Conservation (phyloP, 331 rosid genomes). For the Acacia concinna region DNA sequence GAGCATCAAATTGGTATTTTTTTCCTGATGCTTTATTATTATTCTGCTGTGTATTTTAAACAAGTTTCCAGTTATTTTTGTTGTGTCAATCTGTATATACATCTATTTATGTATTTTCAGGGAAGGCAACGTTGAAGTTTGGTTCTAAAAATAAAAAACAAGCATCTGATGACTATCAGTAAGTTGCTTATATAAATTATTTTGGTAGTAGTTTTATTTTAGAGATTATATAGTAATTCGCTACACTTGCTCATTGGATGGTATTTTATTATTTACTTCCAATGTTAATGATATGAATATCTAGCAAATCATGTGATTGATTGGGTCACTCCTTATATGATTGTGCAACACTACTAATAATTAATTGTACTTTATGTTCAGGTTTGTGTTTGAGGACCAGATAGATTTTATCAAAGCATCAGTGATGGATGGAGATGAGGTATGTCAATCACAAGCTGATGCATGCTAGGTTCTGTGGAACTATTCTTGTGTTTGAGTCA, state of each 20-base stretch:
- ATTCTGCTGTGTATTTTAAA: background rate
- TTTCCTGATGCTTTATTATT: constrained; percentile 3
- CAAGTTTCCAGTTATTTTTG: background rate
- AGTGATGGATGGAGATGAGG: constrained; percentile 87
- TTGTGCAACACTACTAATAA: background rate
- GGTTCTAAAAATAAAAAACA: constrained; percentile 86
- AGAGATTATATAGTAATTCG: constrained; percentile 19
- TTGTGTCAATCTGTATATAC: constrained; percentile 8
- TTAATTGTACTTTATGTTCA: constrained; percentile 38
- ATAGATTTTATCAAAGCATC: constrained; percentile 90
- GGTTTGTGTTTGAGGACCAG: constrained; percentile 94
- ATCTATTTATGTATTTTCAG: constrained; percentile 38
- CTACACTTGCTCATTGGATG: constrained; percentile 31
- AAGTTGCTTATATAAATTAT: constrained; percentile 38
- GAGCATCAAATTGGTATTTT: constrained; percentile 82
- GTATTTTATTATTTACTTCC: background rate
- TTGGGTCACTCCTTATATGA: background rate
- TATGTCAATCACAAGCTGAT: constrained; percentile 30
- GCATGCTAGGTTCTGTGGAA: constrained; percentile 16
- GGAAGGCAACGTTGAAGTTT: constrained; percentile 76
- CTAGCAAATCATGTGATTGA: background rate
- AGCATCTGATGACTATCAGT: constrained; percentile 80
- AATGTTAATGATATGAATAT: constrained; percentile 24
- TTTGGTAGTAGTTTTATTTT: background rate
- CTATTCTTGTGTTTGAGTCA: constrained; percentile 36